Conservation (phyloP, 352 stramenopile species). For the Phytophthora pisi region DNA sequence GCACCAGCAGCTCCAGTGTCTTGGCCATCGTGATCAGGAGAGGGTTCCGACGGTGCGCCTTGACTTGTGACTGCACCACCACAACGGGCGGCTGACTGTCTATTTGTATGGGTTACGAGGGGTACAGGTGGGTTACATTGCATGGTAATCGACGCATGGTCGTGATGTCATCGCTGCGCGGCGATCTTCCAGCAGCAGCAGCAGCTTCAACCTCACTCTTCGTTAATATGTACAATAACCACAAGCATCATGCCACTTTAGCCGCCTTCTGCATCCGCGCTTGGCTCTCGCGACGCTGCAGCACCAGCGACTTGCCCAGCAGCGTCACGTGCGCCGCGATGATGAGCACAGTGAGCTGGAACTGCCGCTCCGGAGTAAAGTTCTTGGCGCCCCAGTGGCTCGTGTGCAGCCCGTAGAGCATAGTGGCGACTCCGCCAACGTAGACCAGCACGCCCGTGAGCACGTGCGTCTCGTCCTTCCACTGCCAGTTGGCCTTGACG, state of each 20-base stretch:
- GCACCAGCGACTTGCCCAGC: constrained; percentile 40
- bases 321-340: constrained; percentile 56
- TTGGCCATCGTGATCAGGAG: constrained; percentile 41
- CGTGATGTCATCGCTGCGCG: too few relatives aligned
- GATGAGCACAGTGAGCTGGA: constrained; percentile 56
- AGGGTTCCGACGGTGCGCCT: constrained; percentile 8
- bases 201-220: too few relatives aligned
- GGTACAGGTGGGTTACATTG: neutral
- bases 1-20: constrained; percentile 62
- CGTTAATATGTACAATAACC: too few relatives aligned
- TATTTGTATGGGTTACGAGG: neutral
- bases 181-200: too few relatives aligned
- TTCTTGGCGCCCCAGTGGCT: constrained; percentile 43
- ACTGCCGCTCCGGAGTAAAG: constrained; percentile 45
- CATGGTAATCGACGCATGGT: neutral
- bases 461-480: constrained; percentile 75
- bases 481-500: constrained; percentile 62
- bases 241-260: constrained; percentile 18
- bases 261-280: constrained; percentile 20
- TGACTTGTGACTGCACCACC: constrained; percentile 2
- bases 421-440: constrained; percentile 48
- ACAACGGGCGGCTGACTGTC: neutral
- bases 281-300: constrained; percentile 21
- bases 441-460: constrained; percentile 65
- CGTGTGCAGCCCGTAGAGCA: constrained; percentile 45